A percentile compares a stretch with the other conserved stretches of the same genome.
Conservation (phyloP, 2,329 filamentous ascomycete genomes). For the Colletotrichum sidae region DNA sequence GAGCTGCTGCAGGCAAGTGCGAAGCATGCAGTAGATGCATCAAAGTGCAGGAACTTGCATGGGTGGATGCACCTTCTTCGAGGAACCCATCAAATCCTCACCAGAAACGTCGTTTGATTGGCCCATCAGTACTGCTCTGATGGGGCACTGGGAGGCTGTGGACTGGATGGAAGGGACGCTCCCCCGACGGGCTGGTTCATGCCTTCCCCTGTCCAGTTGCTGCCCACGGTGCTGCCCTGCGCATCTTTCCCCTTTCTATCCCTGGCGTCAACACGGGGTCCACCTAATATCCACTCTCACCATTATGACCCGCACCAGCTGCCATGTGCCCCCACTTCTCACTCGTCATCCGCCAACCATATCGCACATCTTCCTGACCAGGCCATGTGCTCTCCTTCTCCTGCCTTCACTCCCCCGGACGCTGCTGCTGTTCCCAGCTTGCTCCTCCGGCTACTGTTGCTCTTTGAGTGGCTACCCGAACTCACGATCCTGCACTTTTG, state of each 20-base stretch:
- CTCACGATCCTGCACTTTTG: too few relatives aligned
- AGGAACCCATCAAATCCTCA: background rate
- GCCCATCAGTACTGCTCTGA: too few relatives aligned
- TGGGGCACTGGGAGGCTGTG: background rate
- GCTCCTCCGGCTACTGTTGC: constrained; percentile 21
- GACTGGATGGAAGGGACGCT: constrained; percentile 19
- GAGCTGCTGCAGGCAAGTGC: constrained; percentile 12
- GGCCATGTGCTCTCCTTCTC: constrained; percentile 32
- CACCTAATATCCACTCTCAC: constrained; percentile 5
- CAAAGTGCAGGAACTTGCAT: constrained; percentile 2
- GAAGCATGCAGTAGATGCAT: background rate
- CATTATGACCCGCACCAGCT: background rate
- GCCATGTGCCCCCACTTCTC: background rate
- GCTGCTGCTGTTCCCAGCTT: constrained; percentile 21
- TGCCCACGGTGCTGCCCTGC: constrained; percentile 28
- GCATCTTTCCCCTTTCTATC: constrained; percentile 12
- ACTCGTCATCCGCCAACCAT: background rate
- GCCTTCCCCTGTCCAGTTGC: constrained; percentile 18
- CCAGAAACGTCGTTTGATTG: background rate
- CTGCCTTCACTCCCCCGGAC: constrained; percentile 24
- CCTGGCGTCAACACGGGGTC: background rate
- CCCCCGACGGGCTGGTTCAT: constrained; percentile 31
- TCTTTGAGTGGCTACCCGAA: constrained; percentile 9
- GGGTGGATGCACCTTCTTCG: constrained; percentile 1
- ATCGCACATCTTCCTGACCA: constrained; percentile 21